Evolutionary conservation across 106 monocot genomes (phyloP), one percentile per base, ranked within the genome.

Genomic region (Alisma plantagoaquatica): DNA sequence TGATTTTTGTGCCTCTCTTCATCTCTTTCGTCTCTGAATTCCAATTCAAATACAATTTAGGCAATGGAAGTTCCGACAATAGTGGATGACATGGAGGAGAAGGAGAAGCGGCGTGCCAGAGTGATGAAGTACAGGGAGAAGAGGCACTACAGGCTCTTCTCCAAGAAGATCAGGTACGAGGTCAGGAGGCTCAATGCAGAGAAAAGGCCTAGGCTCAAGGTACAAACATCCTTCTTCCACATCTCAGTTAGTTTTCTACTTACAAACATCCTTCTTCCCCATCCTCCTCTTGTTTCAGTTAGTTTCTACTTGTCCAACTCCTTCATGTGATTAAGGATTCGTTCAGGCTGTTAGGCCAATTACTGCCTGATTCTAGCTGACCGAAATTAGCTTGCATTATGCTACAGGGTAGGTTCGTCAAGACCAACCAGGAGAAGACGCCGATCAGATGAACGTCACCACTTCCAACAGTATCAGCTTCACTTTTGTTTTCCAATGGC

Each of bases 91-190:
- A 31, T 25, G 22, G 45, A 20, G 12, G 53, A 53, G 6, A 49
- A 31, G 49, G 31, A 38, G 54, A 55, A 45, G 21, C 44, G 65
- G 44, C 44, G 31, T 44, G 55, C 54, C 27, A 21, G 44, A 12
- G 29, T 54, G 29, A 30, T 44, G 23, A 55, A 46, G 28, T 54
- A 65, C 65, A 55, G 49, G 29, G 51, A 63, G 62, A 63, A 63
- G 50, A 50, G 63, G 12, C 63, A 42, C 14, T 46, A n/a, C 63
- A 63, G 63, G 51, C 23, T 63, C 44, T 63, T 63, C 51, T 63
- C 38, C 23, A 63, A 52, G 63, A 63, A 16, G 63, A 63, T 63
- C 11, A 51, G 63, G 41, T 63, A 63, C 26, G 26, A 63, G 27
- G 51, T 63, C 25, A 50, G 63, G 17, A 63, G 52, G 51, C 33